These are phyloP conservation scores for Ascoidea tarda DNA, from an alignment of 805 yeast genomes.

Conservation along the genomic window DNA sequence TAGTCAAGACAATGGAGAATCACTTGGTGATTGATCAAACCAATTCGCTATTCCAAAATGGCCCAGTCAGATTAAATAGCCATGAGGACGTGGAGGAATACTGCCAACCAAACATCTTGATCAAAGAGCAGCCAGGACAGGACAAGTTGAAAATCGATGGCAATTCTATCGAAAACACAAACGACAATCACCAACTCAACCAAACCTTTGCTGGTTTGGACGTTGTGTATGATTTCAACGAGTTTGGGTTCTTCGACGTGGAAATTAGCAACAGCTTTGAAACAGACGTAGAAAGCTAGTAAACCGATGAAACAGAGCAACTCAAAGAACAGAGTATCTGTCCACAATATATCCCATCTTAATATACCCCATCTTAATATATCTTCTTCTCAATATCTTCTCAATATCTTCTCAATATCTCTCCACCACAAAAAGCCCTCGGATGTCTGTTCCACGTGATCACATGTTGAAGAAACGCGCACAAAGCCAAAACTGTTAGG, in stretches of 20 bases:
- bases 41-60: background rate
- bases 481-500: no score
- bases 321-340: no score
- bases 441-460: no score
- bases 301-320: no score
- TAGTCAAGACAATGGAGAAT: no score
- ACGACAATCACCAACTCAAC: background rate
- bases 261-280: background rate
- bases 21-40: background rate
- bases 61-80: background rate
- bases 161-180: background rate
- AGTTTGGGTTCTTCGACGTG: background rate
- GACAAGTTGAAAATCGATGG: background rate
- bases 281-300: no score
- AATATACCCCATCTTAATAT: no score
- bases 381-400: no score
- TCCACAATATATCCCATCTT: no score
- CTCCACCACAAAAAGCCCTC: no score
- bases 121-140: background rate
- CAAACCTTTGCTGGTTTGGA: background rate
- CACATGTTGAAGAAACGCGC: no score
- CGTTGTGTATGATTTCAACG: background rate
- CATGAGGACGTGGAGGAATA: background rate
- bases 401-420: no score
- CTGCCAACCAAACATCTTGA: background rate